Percentiles rank a stretch among this genome's conserved stretches.
Conservation (phyloP, 192 early-diverging fungal species). For the Backusella morwellensis region DNA sequence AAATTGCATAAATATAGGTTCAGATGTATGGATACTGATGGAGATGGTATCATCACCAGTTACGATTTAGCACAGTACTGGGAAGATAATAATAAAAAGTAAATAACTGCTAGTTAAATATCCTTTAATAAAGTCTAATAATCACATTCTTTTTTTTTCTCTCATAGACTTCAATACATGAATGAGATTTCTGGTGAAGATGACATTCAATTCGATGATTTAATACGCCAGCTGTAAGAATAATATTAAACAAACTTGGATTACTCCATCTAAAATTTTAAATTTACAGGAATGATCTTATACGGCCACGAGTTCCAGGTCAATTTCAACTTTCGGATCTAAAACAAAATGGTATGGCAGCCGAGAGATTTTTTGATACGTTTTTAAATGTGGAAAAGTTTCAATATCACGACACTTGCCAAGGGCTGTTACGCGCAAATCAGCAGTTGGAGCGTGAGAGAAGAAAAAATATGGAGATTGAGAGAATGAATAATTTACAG, state of each 20-base stretch:
- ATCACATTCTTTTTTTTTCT: background rate
- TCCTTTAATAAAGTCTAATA: background rate
- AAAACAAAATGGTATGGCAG: conserved; percentile 28
- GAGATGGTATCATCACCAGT: conserved; percentile 81
- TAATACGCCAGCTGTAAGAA: conserved; percentile 35
- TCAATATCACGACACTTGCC: conserved; percentile 35
- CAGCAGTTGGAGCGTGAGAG: conserved; percentile 5
- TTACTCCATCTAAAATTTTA: background rate
- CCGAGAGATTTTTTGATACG: conserved; percentile 40
- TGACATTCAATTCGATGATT: conserved; percentile 33
- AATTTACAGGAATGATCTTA: conserved; percentile 29
- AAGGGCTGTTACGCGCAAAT: conserved; percentile 8
- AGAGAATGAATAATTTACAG: background rate
- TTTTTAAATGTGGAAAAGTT: conserved; percentile 35
- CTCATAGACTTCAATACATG: conserved; percentile 2
- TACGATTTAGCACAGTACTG: conserved; percentile 87
- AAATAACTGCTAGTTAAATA: background rate
- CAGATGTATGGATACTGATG: conserved; percentile 88
- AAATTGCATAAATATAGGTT: conserved; percentile 63
- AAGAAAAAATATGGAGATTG: background rate
- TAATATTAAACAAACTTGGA: background rate
- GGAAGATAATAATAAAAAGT: conserved; percentile 65
- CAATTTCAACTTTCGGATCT: conserved; percentile 34
- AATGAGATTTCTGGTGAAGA: conserved; percentile 9
- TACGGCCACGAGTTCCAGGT: conserved; percentile 24